phyloP scores from a whole-genome alignment of 345 rosid species.

The Brassica rapa region DNA sequence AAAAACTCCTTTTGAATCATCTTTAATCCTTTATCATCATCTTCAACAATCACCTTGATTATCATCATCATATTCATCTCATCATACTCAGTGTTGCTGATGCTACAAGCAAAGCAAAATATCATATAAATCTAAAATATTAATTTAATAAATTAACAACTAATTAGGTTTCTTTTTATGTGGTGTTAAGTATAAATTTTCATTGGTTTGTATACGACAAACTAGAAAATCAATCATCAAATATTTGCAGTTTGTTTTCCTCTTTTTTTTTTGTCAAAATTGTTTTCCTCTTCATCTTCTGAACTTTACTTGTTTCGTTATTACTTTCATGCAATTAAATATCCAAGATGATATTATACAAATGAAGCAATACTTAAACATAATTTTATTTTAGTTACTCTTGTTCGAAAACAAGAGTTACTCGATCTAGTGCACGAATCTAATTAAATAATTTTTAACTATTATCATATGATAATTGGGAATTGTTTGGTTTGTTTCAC shows the following conservation, averaged over 20 bases:
- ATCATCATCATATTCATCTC: slow-evolving; percentile 27
- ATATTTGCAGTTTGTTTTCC: not conserved
- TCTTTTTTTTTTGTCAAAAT: not conserved
- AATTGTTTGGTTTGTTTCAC: not conserved
- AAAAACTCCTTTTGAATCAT: slow-evolving; percentile 3
- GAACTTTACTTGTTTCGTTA: slow-evolving; percentile 3
- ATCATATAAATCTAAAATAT: slow-evolving; percentile 15
- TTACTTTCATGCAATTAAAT: not conserved
- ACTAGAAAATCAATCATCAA: not conserved
- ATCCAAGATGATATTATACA: slow-evolving; percentile 9
- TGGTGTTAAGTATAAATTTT: not conserved
- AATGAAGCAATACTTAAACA: not conserved
- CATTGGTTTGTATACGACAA: not conserved
- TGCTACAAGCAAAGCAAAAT: slow-evolving; percentile 44
- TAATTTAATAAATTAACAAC: not conserved
- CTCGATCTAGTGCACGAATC: not conserved
- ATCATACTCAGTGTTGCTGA: slow-evolving; percentile 42
- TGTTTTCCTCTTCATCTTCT: not conserved
- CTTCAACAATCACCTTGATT: slow-evolving; percentile 17
- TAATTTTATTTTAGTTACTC: not conserved
- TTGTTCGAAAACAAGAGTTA: not conserved
- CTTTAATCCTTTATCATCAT: slow-evolving; percentile 15
- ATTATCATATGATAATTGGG: slow-evolving; percentile 9
- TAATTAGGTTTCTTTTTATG: not conserved
- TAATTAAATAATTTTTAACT: not conserved